Conservation (phyloP, 2,329 filamentous ascomycete genomes). For the Proliferodiscus dingleyae region DNA sequence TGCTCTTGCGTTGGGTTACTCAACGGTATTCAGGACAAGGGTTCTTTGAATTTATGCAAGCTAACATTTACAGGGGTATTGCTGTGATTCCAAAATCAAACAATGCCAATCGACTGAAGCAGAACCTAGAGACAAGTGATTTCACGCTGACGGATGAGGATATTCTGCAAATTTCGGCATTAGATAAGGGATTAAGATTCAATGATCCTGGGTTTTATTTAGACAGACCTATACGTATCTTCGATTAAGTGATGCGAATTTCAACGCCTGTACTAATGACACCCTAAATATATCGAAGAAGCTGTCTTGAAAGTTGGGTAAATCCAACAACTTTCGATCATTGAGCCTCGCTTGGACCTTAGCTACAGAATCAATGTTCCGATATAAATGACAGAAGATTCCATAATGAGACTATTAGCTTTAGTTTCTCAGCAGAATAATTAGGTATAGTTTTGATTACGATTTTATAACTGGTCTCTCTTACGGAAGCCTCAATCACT, state of each 20-base stretch:
- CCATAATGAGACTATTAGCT: too few species aligned
- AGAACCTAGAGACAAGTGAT: conserved; percentile 60
- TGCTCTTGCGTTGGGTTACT: conserved; percentile 80
- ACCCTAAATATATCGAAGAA: too few species aligned
- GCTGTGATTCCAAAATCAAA: conserved; percentile 77
- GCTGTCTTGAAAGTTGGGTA: too few species aligned
- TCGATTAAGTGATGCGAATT: conserved; percentile 34
- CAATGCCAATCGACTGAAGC: conserved; percentile 46
- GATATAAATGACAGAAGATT: too few species aligned
- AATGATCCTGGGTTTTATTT: conserved; percentile 55
- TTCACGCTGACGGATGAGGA: conserved; percentile 63
- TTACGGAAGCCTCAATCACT: too few species aligned
- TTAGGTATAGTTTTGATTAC: too few species aligned
- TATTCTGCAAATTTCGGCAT: conserved; percentile 56
- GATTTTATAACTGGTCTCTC: too few species aligned
- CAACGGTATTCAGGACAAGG: conserved; percentile 48
- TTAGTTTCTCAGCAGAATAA: too few species aligned
- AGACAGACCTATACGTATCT: conserved; percentile 47
- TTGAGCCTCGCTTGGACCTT: too few species aligned
- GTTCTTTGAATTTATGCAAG: not conserved
- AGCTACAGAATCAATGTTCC: too few species aligned
- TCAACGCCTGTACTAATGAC: not conserved
- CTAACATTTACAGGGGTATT: conserved; percentile 40
- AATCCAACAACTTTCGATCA: too few species aligned
- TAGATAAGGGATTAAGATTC: conserved; percentile 64